Evolutionary conservation across 1,284 basidiomycete species (phyloP).

Genomic region (Malassezia sympodialis): DNA sequence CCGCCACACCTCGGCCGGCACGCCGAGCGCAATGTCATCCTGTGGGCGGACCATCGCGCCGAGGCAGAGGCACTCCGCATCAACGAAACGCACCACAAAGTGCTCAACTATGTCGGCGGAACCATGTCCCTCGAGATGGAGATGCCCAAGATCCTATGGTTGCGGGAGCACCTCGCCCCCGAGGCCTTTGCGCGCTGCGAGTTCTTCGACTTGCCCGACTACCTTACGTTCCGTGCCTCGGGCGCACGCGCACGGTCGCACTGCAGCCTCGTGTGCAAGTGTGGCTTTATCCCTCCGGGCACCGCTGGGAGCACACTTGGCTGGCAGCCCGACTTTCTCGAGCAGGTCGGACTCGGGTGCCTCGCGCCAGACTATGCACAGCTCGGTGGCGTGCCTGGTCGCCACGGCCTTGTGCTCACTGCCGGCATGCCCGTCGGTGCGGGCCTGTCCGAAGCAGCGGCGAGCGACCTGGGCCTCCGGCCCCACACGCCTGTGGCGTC

Average conservation of each 20-base stretch:
- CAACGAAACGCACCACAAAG: constrained; percentile 71
- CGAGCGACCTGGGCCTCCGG: constrained; percentile 70
- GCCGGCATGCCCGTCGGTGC: constrained; percentile 82
- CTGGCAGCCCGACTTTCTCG: constrained; percentile 44
- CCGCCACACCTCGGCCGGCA: constrained; percentile 53
- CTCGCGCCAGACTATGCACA: constrained; percentile 60
- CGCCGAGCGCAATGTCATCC: constrained; percentile 32
- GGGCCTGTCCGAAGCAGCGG: constrained; percentile 68
- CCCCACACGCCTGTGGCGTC: constrained; percentile 90
- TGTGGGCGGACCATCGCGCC: constrained; percentile 68
- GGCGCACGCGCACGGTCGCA: constrained; percentile 66
- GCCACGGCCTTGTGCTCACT: constrained; percentile 61
- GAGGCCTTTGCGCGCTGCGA: constrained; percentile 69
- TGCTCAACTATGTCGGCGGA: constrained; percentile 88
- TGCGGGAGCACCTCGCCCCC: constrained; percentile 74
- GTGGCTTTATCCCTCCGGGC: constrained; percentile 74
- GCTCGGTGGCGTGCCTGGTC: constrained; percentile 62
- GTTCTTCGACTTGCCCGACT: constrained; percentile 96
- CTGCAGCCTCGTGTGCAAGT: constrained; percentile 94
- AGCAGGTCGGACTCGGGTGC: constrained; percentile 44
- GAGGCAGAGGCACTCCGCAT: constrained; percentile 81
- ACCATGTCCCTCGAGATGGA: constrained; percentile 63
- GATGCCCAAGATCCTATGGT: constrained; percentile 81
- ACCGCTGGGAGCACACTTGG: constrained; percentile 39
- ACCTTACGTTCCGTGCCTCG: constrained; percentile 85